Base-by-base conservation (phyloP, 441 rosid genomes). In the Jatropha multifida region DNA sequence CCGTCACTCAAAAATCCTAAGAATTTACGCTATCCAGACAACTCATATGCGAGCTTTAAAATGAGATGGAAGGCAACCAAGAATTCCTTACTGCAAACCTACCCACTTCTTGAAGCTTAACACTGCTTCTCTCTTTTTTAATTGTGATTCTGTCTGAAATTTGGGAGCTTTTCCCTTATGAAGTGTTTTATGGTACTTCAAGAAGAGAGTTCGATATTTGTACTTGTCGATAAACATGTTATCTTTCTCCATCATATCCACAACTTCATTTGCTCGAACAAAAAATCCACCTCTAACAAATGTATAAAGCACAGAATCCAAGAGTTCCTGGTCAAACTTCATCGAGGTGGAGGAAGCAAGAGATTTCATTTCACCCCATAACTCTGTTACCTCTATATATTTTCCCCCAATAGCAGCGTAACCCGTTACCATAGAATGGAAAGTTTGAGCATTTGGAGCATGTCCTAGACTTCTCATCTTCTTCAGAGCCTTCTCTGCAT, bases 301-400 rank as follows among this genome's bases (percentile, higher is more conserved):
- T 26, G 96, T 86, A 69, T 91, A 89, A 20, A 95, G 94, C 38
- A 91, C 91, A 23, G 97, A 86, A 82, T 93, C 99, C 65, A 95
- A 85, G 80, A 95, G 85, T 80, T 95, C 99, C 77, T 95, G 94
- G 79, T 95, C 99, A 85, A 95, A 93, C 76, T 80, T 90, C 88
- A 95, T 84, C 14, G 82, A 75, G 69, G 90, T 82, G 59, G 97
- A 73, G 68, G 86, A 80, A 77, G 92, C 88, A 79, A 90, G 78
- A 32, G 91, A 82, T 80, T 91, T 95, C 99, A 95, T 91, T 84
- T 93, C 96, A 61, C 99, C 97, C 98, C 99, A 95, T 8, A 91
- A 83, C 79, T 93, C 97, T 17, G 99, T 84, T 49, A 95, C 99
- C 86, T 95, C 98, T 3, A 79, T 78, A 68, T 95, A 95, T 73